Evolutionary conservation across 2,329 filamentous ascomycete genomes (phyloP).

Genomic region (Pleomassaria siparia): DNA sequence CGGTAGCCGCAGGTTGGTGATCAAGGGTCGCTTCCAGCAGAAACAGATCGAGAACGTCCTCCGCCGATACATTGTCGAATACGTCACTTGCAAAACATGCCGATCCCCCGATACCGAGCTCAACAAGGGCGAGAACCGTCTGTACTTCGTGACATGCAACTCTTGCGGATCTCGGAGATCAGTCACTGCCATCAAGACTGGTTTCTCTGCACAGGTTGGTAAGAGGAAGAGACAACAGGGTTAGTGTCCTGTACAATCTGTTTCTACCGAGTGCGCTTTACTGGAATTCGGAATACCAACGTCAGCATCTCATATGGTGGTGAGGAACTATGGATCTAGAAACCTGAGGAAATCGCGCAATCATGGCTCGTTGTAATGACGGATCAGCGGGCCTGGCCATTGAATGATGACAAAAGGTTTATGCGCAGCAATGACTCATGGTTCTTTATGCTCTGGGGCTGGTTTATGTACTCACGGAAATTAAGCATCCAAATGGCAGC

Average conservation of each 20-base stretch:
- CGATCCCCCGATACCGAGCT: slow-evolving; percentile 91
- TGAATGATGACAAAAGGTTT: not conserved
- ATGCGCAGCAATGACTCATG: not conserved
- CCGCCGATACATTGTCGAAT: slow-evolving; percentile 95
- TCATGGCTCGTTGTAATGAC: not conserved
- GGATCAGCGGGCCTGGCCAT: not conserved
- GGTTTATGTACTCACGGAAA: not conserved
- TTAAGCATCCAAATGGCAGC: not conserved
- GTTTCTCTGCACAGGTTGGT: slow-evolving; percentile 99
- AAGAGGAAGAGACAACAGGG: slow-evolving; percentile 95
- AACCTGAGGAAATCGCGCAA: not conserved
- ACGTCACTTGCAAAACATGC: slow-evolving; percentile 99
- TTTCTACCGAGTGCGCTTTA: not conserved
- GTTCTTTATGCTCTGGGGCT: not conserved
- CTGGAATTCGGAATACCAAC: slow-evolving; percentile 2
- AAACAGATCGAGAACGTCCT: slow-evolving; percentile 98
- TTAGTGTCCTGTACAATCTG: slow-evolving; percentile 53
- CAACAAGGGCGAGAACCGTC: slow-evolving; percentile 97
- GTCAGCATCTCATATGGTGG: not conserved
- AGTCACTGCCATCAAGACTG: slow-evolving; percentile 98
- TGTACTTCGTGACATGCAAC: slow-evolving; percentile 99
- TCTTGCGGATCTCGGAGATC: slow-evolving; percentile 67
- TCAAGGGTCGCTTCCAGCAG: slow-evolving; percentile 99
- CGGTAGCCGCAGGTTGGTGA: slow-evolving; percentile 88
- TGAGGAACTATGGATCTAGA: not conserved